phyloP scores from a whole-genome alignment of 2,329 filamentous ascomycete species.

The Fusarium aywerte region DNA sequence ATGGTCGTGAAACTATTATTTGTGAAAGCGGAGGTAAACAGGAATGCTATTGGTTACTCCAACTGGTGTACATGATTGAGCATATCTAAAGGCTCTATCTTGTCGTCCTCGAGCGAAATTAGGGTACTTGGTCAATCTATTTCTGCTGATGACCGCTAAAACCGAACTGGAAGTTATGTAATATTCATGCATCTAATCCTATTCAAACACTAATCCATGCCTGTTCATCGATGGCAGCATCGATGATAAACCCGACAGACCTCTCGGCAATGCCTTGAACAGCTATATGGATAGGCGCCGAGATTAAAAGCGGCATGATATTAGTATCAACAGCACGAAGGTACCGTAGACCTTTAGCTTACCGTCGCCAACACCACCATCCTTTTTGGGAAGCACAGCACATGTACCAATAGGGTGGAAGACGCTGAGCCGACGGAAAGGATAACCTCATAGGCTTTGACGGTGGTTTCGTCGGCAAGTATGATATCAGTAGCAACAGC shows the following conservation, averaged over 20 bases:
- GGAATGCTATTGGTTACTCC: too few species aligned
- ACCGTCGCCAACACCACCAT: slow-evolving; percentile 59
- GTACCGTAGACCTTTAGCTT: slow-evolving; percentile 59
- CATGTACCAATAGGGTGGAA: slow-evolving; percentile 58
- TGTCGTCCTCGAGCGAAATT: too few species aligned
- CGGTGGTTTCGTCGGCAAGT: slow-evolving; percentile 20
- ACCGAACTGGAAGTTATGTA: too few species aligned
- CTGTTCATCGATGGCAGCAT: slow-evolving; percentile 18
- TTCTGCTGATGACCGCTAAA: too few species aligned
- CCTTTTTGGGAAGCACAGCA: slow-evolving; percentile 58
- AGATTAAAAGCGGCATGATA: slow-evolving; percentile 60
- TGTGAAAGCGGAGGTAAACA: too few species aligned
- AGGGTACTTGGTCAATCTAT: too few species aligned
- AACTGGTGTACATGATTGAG: too few species aligned
- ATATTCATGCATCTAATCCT: background rate
- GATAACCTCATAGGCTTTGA: too few species aligned
- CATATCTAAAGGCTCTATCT: too few species aligned
- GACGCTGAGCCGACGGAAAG: too few species aligned
- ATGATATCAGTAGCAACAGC: slow-evolving; percentile 34
- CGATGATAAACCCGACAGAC: slow-evolving; percentile 47
- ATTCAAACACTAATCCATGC: background rate
- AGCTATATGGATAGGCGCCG: slow-evolving; percentile 61
- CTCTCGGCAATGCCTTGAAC: slow-evolving; percentile 66
- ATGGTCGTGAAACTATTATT: too few species aligned
- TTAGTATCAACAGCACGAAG: slow-evolving; percentile 62